A percentile compares a stretch with the other conserved stretches of the same genome.
Evolutionary conservation across 768 basidiomycete genomes (phyloP).

Genomic region (Clitopilus passeckerianus): DNA sequence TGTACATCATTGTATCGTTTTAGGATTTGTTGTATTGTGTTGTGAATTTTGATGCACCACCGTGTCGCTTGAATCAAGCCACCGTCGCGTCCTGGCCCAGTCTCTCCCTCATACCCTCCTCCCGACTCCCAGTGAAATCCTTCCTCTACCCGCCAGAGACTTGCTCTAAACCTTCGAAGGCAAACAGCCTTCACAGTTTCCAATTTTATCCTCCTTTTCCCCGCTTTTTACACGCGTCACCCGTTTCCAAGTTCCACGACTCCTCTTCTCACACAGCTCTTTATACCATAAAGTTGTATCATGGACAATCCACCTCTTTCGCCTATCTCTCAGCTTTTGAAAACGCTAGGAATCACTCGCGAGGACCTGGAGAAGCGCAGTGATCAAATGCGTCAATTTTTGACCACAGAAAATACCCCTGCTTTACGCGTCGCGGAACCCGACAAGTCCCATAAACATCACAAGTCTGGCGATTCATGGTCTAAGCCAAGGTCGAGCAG

Average conservation of each 20-base stretch:
- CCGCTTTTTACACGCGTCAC: slow-evolving; percentile 5
- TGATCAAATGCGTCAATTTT: slow-evolving; percentile 77
- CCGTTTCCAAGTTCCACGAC: not conserved
- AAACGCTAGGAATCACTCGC: slow-evolving; percentile 70
- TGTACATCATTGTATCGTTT: not conserved
- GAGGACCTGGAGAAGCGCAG: slow-evolving; percentile 69
- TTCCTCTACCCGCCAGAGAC: slow-evolving; percentile 1
- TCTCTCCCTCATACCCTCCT: slow-evolving; percentile 6
- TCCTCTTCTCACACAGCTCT: slow-evolving; percentile 3
- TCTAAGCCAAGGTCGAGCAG: slow-evolving; percentile 30
- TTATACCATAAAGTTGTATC: slow-evolving; percentile 6
- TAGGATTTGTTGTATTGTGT: slow-evolving; percentile 8
- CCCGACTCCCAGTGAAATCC: slow-evolving; percentile 2
- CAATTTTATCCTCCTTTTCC: slow-evolving; percentile 6
- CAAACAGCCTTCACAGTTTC: not conserved
- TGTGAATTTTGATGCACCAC: slow-evolving; percentile 2
- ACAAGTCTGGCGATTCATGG: slow-evolving; percentile 28
- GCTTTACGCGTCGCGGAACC: slow-evolving; percentile 40
- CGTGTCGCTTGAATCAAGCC: slow-evolving; percentile 4
- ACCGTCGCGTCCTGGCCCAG: slow-evolving; percentile 6
- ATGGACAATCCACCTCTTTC: slow-evolving; percentile 46
- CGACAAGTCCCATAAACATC: slow-evolving; percentile 26
- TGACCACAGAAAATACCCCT: slow-evolving; percentile 47
- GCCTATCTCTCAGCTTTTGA: slow-evolving; percentile 69
- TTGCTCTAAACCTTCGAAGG: slow-evolving; percentile 15